phyloP scores from a whole-genome alignment of 2,329 filamentous ascomycete species.

The Fusarium heterosporum region DNA sequence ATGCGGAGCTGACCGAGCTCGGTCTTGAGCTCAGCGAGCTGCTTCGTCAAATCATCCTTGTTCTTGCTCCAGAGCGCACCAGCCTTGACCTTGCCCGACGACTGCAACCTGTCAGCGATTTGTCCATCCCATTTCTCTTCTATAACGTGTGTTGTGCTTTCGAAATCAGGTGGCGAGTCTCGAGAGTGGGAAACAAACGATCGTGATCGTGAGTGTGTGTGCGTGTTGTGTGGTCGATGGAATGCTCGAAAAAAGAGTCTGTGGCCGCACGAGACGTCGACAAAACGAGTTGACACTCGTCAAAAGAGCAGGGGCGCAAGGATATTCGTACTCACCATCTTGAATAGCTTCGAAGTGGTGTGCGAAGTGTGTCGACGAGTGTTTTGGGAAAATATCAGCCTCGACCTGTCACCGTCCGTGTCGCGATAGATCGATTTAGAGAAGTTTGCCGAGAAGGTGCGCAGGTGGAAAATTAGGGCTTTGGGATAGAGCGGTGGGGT shows the following conservation, averaged over 20 bases:
- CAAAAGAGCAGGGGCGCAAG: constrained; percentile 27
- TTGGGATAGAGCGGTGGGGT: constrained; percentile 43
- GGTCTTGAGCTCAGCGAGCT: constrained; percentile 93
- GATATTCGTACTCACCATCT: constrained; percentile 60
- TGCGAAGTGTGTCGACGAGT: constrained; percentile 57
- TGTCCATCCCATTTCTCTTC: constrained; percentile 33
- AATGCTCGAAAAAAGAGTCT: constrained; percentile 33
- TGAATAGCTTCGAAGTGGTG: constrained; percentile 58
- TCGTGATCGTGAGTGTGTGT: constrained; percentile 34
- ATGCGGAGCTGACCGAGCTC: constrained; percentile 97
- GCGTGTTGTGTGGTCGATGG: constrained; percentile 31
- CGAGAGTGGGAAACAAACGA: constrained; percentile 29
- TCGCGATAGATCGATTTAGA: constrained; percentile 52
- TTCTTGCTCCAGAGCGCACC: constrained; percentile 98
- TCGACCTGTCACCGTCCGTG: constrained; percentile 53
- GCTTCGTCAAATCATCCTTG: constrained; percentile 98
- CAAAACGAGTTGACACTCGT: constrained; percentile 30
- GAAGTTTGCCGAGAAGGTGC: constrained; percentile 54
- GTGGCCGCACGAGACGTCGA: constrained; percentile 29
- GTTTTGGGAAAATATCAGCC: constrained; percentile 51
- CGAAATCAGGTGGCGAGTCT: constrained; percentile 27
- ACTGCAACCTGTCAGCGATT: constrained; percentile 54
- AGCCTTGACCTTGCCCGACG: constrained; percentile 84
- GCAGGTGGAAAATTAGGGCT: constrained; percentile 55
- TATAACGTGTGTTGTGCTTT: constrained; percentile 27